These are phyloP conservation scores for Allodekkera sacchari DNA, from an alignment of 805 yeast genomes.

Conservation along the genomic window DNA sequence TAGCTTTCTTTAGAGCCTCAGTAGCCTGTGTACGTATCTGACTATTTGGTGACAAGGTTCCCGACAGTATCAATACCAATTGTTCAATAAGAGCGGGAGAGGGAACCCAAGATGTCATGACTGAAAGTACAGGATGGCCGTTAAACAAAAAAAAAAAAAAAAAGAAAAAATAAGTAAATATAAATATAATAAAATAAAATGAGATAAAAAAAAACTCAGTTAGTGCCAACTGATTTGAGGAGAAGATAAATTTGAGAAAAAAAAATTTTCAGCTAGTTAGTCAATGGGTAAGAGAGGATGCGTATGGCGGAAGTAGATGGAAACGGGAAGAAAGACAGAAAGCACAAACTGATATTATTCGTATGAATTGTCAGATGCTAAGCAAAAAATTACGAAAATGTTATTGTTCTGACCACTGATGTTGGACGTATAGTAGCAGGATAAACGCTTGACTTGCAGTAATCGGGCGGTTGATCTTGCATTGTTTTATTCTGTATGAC, in stretches of 20 bases:
- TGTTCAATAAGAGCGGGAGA: conserved; percentile 54
- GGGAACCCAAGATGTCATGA: conserved; percentile 58
- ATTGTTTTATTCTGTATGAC: too few relatives aligned
- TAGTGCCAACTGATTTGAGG: too few relatives aligned
- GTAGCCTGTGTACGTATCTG: conserved; percentile 57
- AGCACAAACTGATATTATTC: neutral
- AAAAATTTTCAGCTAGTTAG: too few relatives aligned
- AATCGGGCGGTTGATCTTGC: too few relatives aligned
- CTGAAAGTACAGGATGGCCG: neutral
- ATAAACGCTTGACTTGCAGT: too few relatives aligned
- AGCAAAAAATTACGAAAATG: too few relatives aligned
- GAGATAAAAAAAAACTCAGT: conserved; percentile 1
- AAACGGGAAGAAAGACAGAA: neutral
- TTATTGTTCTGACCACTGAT: too few relatives aligned
- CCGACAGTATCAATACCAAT: conserved; percentile 55
- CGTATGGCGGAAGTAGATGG: too few relatives aligned
- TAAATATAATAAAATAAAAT: neutral
- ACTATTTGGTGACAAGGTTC: conserved; percentile 58
- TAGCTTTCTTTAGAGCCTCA: conserved; percentile 63
- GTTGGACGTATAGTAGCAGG: too few relatives aligned
- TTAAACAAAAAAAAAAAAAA: neutral
- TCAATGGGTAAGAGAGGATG: too few relatives aligned
- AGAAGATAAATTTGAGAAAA: too few relatives aligned
- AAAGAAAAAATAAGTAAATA: neutral
- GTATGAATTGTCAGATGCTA: too few relatives aligned